Percentiles rank a stretch among this genome's conserved stretches.
These are phyloP conservation scores for Emergomyces africanus DNA, from an alignment of 2,329 filamentous ascomycete genomes.

Conservation along the genomic window DNA sequence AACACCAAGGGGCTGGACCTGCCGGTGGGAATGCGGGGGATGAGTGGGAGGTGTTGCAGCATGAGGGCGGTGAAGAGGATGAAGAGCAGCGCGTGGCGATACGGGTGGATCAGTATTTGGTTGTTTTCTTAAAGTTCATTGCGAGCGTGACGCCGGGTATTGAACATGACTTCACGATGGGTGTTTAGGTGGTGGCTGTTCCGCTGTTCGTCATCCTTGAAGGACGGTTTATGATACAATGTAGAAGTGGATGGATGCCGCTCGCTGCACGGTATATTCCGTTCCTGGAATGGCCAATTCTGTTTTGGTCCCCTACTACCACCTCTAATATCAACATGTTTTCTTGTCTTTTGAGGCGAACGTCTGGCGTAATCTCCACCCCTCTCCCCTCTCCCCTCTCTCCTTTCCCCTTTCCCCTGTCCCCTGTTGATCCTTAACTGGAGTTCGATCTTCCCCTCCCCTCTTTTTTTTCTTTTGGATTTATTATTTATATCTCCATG, in stretches of 20 bases:
- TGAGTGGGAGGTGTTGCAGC: slow-evolving; percentile 51
- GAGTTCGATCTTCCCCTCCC: neutral
- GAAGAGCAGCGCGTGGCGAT: slow-evolving; percentile 35
- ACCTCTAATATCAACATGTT: neutral
- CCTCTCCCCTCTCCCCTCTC: too few species aligned
- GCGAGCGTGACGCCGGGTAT: slow-evolving; percentile 90
- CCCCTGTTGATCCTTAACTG: neutral
- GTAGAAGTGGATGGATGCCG: neutral
- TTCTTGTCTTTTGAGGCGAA: neutral
- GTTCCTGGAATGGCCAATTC: neutral
- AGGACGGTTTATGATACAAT: neutral
- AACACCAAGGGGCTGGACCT: slow-evolving; percentile 22
- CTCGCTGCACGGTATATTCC: neutral
- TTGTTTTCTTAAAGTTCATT: slow-evolving; percentile 52
- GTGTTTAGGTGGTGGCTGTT: slow-evolving; percentile 43
- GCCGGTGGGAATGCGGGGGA: slow-evolving; percentile 37
- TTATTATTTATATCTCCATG: neutral
- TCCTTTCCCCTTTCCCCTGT: too few species aligned
- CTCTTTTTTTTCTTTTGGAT: neutral
- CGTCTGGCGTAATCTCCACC: neutral
- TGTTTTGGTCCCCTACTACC: neutral
- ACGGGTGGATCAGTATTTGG: slow-evolving; percentile 39
- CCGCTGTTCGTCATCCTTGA: neutral
- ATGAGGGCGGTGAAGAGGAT: slow-evolving; percentile 37
- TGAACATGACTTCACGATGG: slow-evolving; percentile 97